phyloP scores from a whole-genome alignment of 257 asterid genomes.

The Handroanthus guayacan region DNA sequence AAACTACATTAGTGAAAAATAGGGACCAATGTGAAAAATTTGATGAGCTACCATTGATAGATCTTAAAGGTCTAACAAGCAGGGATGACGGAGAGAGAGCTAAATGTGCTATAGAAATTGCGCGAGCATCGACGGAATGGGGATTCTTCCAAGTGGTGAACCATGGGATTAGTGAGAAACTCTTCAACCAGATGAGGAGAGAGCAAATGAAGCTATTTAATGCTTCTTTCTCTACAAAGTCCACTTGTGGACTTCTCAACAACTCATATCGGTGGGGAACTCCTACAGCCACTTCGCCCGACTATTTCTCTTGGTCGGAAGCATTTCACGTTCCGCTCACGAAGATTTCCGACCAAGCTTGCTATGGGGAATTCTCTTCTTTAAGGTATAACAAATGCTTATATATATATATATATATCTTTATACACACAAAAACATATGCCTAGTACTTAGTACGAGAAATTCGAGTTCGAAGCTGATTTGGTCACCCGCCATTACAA shows the following conservation, averaged over 20 bases:
- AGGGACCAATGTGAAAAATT: not conserved
- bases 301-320: slow-evolving; percentile 77
- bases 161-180: slow-evolving; percentile 57
- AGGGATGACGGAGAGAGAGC: slow-evolving; percentile 35
- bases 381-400: slow-evolving; percentile 49
- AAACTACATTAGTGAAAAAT: not conserved
- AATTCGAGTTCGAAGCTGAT: too few relatives aligned
- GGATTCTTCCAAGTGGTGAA: slow-evolving; percentile 76
- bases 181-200: slow-evolving; percentile 50
- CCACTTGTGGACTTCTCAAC: slow-evolving; percentile 54
- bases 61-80: slow-evolving; percentile 43
- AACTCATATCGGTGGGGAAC: slow-evolving; percentile 79
- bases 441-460: too few relatives aligned
- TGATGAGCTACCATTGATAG: slow-evolving; percentile 53
- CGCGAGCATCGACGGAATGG: slow-evolving; percentile 69
- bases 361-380: slow-evolving; percentile 60
- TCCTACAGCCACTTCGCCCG: slow-evolving; percentile 55
- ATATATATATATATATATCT: not conserved
- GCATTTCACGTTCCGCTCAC: slow-evolving; percentile 72
- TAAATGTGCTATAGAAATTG: slow-evolving; percentile 44
- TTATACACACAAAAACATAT: too few relatives aligned
- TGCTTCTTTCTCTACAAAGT: slow-evolving; percentile 56
- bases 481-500: too few relatives aligned
- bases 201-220: slow-evolving; percentile 58
- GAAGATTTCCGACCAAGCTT: slow-evolving; percentile 53